Conservation (phyloP, 225 moss, liverwort and hornwort genomes). For the Polytrichum commune region DNA sequence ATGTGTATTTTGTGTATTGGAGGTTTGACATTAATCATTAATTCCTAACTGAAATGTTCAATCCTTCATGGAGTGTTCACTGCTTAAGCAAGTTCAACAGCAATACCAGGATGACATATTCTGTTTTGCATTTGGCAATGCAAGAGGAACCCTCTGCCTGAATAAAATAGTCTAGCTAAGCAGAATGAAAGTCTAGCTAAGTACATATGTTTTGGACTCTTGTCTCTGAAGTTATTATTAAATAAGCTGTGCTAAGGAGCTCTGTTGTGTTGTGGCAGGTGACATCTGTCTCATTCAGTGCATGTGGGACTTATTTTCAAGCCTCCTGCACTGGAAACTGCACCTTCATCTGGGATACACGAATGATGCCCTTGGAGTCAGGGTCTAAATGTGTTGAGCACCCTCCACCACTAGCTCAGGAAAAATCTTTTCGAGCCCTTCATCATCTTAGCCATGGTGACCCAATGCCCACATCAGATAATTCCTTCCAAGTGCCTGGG, state of each 20-base stretch:
- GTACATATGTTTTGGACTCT: no score
- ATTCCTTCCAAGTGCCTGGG: constrained; percentile 90
- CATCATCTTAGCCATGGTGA: constrained; percentile 88
- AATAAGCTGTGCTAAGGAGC: background rate
- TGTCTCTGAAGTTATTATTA: no score
- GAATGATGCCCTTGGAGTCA: constrained; percentile 82
- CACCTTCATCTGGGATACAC: constrained; percentile 83
- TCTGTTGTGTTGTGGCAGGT: constrained; percentile 42
- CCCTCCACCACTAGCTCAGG: constrained; percentile 47
- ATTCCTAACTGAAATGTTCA: no score
- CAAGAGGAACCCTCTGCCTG: no score
- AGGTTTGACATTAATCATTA: no score
- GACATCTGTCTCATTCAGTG: constrained; percentile 86
- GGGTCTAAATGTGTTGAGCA: constrained; percentile 59
- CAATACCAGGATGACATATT: no score
- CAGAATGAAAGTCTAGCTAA: no score
- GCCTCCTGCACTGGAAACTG: constrained; percentile 78
- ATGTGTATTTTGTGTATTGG: no score
- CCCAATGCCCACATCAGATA: constrained; percentile 83
- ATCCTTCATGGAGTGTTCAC: no score
- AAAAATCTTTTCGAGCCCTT: constrained; percentile 65
- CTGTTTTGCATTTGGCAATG: no score
- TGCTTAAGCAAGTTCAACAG: no score
- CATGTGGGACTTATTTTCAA: constrained; percentile 87
- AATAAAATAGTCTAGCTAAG: no score